Percentiles rank a stretch among this genome's conserved stretches.
These are phyloP conservation scores for Bjerkandera adusta DNA, from an alignment of 1,284 basidiomycete species.

Conservation along the genomic window DNA sequence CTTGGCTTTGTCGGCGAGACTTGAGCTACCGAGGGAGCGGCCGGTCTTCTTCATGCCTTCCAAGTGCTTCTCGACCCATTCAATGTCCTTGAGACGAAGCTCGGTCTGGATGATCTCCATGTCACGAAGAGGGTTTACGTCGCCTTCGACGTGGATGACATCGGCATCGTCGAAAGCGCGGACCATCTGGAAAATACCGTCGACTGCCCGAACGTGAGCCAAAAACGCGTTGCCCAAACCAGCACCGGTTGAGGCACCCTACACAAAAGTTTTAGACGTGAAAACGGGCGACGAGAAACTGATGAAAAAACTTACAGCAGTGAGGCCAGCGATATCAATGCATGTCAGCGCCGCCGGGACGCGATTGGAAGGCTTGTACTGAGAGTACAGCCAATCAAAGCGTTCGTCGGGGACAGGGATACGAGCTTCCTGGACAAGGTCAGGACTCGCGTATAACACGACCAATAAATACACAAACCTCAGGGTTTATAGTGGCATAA, in stretches of 20 bases:
- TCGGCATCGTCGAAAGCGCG: slow-evolving; percentile 99
- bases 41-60: slow-evolving; percentile 77
- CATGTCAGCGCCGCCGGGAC: slow-evolving; percentile 96
- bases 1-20: slow-evolving; percentile 91
- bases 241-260: slow-evolving; percentile 97
- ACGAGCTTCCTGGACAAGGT: slow-evolving; percentile 66
- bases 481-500: slow-evolving; percentile 94
- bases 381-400: slow-evolving; percentile 91
- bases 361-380: slow-evolving; percentile 88
- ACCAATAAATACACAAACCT: slow-evolving; percentile 34
- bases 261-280: too few species aligned
- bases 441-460: neutral
- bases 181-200: slow-evolving; percentile 99
- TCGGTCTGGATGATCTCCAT: slow-evolving; percentile 98
- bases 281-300: neutral
- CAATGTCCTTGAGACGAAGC: slow-evolving; percentile 94
- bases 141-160: slow-evolving; percentile 99
- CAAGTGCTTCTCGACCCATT: slow-evolving; percentile 95
- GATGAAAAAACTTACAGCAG: slow-evolving; percentile 60
- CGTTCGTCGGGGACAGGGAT: slow-evolving; percentile 96
- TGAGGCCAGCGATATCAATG: slow-evolving; percentile 98
- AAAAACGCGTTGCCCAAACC: slow-evolving; percentile 98
- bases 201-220: slow-evolving; percentile 96
- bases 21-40: slow-evolving; percentile 72
- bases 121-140: slow-evolving; percentile 94